phyloP scores from a whole-genome alignment of 2,329 filamentous ascomycete species.

The Talaromyces sp. region DNA sequence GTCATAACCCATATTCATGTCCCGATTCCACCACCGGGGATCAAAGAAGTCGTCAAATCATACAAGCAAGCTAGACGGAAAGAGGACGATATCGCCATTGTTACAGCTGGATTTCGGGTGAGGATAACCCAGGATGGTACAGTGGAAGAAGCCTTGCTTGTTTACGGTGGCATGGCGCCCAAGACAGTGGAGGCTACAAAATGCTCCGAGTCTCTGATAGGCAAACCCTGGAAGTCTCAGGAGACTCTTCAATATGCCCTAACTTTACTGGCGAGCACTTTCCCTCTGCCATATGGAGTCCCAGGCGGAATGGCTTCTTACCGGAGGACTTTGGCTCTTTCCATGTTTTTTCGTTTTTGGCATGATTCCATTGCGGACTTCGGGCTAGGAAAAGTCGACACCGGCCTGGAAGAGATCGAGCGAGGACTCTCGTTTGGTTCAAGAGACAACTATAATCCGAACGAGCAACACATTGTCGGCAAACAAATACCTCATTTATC shows the following conservation, averaged over 20 bases:
- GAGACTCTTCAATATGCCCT: slow-evolving; percentile 68
- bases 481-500: slow-evolving; percentile 76
- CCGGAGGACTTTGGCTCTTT: slow-evolving; percentile 78
- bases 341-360: slow-evolving; percentile 97
- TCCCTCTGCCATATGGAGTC: slow-evolving; percentile 81
- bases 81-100: slow-evolving; percentile 97
- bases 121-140: slow-evolving; percentile 65
- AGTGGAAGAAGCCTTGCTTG: slow-evolving; percentile 70
- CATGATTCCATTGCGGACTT: slow-evolving; percentile 70
- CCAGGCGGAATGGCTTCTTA: slow-evolving; percentile 98
- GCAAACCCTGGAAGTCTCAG: slow-evolving; percentile 78
- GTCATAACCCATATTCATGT: slow-evolving; percentile 85
- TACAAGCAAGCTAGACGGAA: slow-evolving; percentile 98
- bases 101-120: slow-evolving; percentile 68
- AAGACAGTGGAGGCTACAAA: slow-evolving; percentile 80
- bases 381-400: slow-evolving; percentile 41
- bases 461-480: slow-evolving; percentile 70
- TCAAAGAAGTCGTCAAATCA: slow-evolving; percentile 74
- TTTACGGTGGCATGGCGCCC: slow-evolving; percentile 93
- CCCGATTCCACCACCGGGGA: slow-evolving; percentile 65
- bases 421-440: slow-evolving; percentile 69
- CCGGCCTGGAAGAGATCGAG: slow-evolving; percentile 69
- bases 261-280: slow-evolving; percentile 79
- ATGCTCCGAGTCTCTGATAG: slow-evolving; percentile 71
- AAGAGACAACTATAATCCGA: slow-evolving; percentile 64